Base-by-base conservation (phyloP, 495 filamentous ascomycete species). In the Penicillium dipodomyicola region DNA sequence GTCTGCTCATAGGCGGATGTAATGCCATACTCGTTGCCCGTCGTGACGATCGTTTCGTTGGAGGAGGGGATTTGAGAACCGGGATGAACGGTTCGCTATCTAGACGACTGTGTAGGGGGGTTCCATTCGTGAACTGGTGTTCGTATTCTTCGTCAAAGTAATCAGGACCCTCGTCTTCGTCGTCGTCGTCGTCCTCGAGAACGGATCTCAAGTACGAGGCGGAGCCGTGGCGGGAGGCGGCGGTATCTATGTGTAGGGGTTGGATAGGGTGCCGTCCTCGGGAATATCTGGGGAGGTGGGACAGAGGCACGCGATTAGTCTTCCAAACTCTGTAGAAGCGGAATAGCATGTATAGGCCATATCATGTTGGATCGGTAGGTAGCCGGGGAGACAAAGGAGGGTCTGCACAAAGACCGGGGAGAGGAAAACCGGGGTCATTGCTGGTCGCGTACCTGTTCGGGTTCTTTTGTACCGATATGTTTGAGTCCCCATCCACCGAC, bases 61-160 rank as follows among this genome's bases (percentile, higher is more conserved):
- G 56, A 48, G 70, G 63, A 42, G 76, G 73, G n/a, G 76, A 77
- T 37, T 65, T 65, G 33, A 77, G 69, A 35, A 74, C 62, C 12
- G 74, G 74, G 30, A 77, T 74, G 50, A 77, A 77, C n/a, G 76
- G 74, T 65, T 79, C 74, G 70, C 74, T 77, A 59, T 73, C 70
- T 55, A 79, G 72, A 69, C 74, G 74, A 57, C 63, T 75, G 57
- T 78, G 74, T 20, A 76, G 50, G 32, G 70, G 67, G 22, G 69
- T 73, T 65, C 67, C 73, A 77, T 74, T 69, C 73, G 72, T 67
- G 60, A 78, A 74, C 40, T 74, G 72, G 30, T 70, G 54, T 47
- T 59, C 63, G 61, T 69, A 69, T 41, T 56, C 56, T 46, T 67
- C 61, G 50, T 69, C 64, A 65, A 69, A 67, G 23, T 72, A 76